phyloP scores from a whole-genome alignment of 352 stramenopile species.

The Phytophthora sansomeana region DNA sequence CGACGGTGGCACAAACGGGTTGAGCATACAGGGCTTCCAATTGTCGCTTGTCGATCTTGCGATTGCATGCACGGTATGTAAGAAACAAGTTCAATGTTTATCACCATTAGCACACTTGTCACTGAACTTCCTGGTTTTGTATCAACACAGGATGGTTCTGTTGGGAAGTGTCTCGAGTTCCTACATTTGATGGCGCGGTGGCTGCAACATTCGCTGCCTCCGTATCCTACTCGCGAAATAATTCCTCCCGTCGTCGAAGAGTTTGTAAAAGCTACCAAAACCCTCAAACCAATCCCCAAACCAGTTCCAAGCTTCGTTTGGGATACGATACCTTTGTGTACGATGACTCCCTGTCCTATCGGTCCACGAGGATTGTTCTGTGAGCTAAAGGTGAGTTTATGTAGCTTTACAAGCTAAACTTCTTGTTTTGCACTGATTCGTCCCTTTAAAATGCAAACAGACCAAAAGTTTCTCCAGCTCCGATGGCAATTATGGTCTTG shows the following conservation, averaged over 20 bases:
- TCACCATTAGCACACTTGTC: neutral
- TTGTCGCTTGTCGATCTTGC: constrained; percentile 59
- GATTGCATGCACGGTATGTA: constrained; percentile 51
- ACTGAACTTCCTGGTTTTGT: neutral
- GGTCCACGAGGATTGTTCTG: constrained; percentile 43
- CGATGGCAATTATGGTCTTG: constrained; percentile 59
- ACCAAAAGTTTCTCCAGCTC: constrained; percentile 43
- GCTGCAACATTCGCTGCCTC: constrained; percentile 45
- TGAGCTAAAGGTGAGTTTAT: constrained; percentile 46
- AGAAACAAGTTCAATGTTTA: too few species aligned
- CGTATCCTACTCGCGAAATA: constrained; percentile 3
- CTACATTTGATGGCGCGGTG: constrained; percentile 50
- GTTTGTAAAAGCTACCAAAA: neutral
- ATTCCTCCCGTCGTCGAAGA: constrained; percentile 6
- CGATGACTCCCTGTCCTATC: constrained; percentile 48
- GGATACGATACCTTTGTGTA: constrained; percentile 43
- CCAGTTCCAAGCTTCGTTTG: constrained; percentile 25
- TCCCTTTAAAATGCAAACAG: constrained; percentile 25
- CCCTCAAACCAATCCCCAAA: constrained; percentile 9
- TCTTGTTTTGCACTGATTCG: neutral
- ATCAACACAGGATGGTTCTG: constrained; percentile 41
- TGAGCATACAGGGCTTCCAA: constrained; percentile 59
- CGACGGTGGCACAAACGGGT: constrained; percentile 37
- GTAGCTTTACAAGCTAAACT: neutral
- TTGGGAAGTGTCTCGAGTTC: constrained; percentile 57